These are phyloP conservation scores for Hypoxylon crocopeplum DNA, from an alignment of 495 filamentous ascomycete species.

Conservation along the genomic window DNA sequence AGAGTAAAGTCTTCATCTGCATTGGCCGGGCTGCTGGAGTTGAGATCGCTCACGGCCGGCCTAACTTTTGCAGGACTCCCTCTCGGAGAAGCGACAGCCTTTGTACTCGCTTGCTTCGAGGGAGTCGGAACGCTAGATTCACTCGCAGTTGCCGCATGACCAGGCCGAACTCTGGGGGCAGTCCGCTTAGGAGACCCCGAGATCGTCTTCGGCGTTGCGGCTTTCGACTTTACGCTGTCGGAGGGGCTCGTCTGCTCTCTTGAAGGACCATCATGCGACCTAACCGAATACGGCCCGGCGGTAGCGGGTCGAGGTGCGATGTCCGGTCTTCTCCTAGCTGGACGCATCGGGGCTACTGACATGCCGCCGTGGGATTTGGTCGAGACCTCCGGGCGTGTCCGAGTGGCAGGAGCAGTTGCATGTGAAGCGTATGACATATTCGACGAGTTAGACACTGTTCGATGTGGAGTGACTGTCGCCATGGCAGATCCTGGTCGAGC, in stretches of 20 bases:
- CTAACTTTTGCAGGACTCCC: conserved; percentile 34
- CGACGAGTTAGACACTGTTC: conserved; percentile 53
- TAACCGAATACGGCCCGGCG: conserved; percentile 64
- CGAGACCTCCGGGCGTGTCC: conserved; percentile 52
- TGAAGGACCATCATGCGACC: conserved; percentile 52
- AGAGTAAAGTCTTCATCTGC: conserved; percentile 57
- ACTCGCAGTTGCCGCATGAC: conserved; percentile 52
- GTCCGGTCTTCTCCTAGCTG: conserved; percentile 57
- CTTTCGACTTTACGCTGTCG: conserved; percentile 42
- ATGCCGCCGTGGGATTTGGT: conserved; percentile 55
- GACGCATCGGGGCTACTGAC: conserved; percentile 63
- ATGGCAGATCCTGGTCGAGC: conserved; percentile 79
- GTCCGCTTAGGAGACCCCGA: conserved; percentile 53
- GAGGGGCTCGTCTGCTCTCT: conserved; percentile 51
- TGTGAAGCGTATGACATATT: conserved; percentile 52
- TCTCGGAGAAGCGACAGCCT: conserved; percentile 42
- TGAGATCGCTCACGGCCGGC: conserved; percentile 26
- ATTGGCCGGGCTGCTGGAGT: conserved; percentile 48
- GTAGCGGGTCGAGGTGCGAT: conserved; percentile 60
- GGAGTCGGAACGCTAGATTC: conserved; percentile 51
- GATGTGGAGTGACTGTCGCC: conserved; percentile 65
- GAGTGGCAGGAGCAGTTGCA: conserved; percentile 44
- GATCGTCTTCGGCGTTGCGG: conserved; percentile 50
- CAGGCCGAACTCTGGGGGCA: conserved; percentile 48
- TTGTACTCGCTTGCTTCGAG: conserved; percentile 35